phyloP scores from a whole-genome alignment of 768 basidiomycete genomes.

The Gymnopilus junonius region DNA sequence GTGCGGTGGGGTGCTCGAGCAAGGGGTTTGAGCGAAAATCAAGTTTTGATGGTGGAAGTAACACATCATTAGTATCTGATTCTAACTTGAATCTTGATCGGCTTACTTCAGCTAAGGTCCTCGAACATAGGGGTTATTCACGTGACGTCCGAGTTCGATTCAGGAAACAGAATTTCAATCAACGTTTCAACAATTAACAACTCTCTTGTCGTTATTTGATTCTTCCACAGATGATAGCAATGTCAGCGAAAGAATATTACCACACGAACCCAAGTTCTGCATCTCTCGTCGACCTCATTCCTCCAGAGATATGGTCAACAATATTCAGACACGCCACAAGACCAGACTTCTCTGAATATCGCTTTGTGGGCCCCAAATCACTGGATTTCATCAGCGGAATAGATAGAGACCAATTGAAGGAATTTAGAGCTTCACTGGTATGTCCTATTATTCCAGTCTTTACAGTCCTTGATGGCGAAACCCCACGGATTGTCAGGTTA shows the following conservation, averaged over 20 bases:
- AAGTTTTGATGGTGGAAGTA: too few species aligned
- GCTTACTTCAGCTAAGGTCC: neutral
- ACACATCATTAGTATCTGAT: too few species aligned
- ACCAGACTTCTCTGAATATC: constrained; percentile 22
- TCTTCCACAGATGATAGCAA: neutral
- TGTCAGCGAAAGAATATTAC: neutral
- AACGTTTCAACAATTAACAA: too few species aligned
- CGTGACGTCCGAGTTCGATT: too few species aligned
- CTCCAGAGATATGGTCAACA: constrained; percentile 32
- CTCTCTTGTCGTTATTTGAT: neutral
- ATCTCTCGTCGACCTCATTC: constrained; percentile 15
- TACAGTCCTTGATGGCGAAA: neutral
- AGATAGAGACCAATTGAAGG: constrained; percentile 15
- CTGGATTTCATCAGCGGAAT: constrained; percentile 15
- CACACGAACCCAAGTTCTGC: neutral
- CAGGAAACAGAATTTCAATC: too few species aligned
- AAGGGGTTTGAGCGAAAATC: too few species aligned
- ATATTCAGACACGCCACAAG: constrained; percentile 32
- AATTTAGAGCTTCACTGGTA: constrained; percentile 27
- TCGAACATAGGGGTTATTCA: too few species aligned
- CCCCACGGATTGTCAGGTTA: constrained; percentile 13
- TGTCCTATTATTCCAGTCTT: neutral
- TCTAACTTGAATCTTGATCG: too few species aligned
- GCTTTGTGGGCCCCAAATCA: constrained; percentile 5
- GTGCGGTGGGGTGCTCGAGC: too few species aligned